Base-by-base conservation (phyloP, 2,329 filamentous ascomycete species). In the Trichoderma atrobrunneum region DNA sequence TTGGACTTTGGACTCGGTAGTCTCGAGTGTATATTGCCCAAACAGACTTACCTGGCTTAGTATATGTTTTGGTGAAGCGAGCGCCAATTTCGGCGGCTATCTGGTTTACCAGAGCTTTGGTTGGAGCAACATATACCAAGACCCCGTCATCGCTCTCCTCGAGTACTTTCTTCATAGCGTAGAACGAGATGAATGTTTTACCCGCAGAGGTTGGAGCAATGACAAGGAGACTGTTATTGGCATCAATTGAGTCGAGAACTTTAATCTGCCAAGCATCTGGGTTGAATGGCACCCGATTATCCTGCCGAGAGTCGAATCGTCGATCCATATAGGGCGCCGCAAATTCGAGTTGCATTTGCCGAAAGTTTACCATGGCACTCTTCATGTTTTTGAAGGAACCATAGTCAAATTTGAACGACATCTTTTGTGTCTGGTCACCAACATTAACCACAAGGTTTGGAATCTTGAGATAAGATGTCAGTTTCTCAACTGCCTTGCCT, bases 151-250 rank as follows among this genome's bases (percentile, higher is more conserved):
- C 88, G 73, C 88, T 89, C 5, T 86, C 86, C 77, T 91, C 85
- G 11, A 95, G 83, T 1, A 94, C 84, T 77, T 93, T 90, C 77
- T 92, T 91, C 91, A 95, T 95, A 1, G 92, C 92, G 76, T 95
- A 94, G 79, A 95, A 95, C 1, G 89, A 92, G 72, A 95, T 95
- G 79, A 95, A 95, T 0, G 92, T 95, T 80, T 95, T 95, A 74
- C 93, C 93, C 0, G 93, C 90, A 28, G 90, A 93, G 0, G 92
- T 95, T 0, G 92, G 92, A 0, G 92, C 92, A 10, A 95, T 89
- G 0, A 94, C 91, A 72, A 95, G 90, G 0, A 93, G 82, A 75
- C 91, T 93, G 74, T 90, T 87, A 69, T 92, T 85, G 0, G 85
- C 85, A 78, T 95, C 92, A 48, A 95, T 90, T 51, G 89, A 87